Evolutionary conservation across 371 early-diverging fungal genomes (phyloP).

Genomic region (Mucor piriformis): DNA sequence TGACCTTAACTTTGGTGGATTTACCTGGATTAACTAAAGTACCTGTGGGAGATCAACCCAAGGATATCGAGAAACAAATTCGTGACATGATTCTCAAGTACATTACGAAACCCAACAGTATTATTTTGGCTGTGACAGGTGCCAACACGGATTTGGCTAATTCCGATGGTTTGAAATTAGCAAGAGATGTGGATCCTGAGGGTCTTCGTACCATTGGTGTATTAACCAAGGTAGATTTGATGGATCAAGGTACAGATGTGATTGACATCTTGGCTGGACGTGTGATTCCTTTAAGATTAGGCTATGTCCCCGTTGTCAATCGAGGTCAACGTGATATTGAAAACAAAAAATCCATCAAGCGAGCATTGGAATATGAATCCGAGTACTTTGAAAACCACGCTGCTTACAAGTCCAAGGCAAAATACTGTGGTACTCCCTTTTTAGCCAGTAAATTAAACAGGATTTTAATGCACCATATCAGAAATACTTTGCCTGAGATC

Average conservation of each 20-base stretch:
- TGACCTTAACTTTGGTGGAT: conserved; percentile 98
- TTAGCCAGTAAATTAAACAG: conserved; percentile 94
- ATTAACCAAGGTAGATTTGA: conserved; percentile 98
- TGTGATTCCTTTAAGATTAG: conserved; percentile 93
- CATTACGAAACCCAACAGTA: conserved; percentile 92
- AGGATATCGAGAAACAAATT: conserved; percentile 97
- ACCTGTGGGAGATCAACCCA: conserved; percentile 98
- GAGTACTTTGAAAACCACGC: conserved; percentile 93
- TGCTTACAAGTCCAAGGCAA: conserved; percentile 92
- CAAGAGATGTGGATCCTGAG: conserved; percentile 97
- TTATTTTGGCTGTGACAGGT: conserved; percentile 97
- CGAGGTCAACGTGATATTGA: conserved; percentile 97
- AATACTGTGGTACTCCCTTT: conserved; percentile 98
- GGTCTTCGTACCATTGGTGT: conserved; percentile 98
- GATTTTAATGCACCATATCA: conserved; percentile 98
- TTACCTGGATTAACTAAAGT: conserved; percentile 98
- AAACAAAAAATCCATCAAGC: conserved; percentile 82
- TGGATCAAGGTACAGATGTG: conserved; percentile 99
- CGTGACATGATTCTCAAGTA: conserved; percentile 96
- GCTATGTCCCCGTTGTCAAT: conserved; percentile 95
- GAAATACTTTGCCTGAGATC: conserved; percentile 95
- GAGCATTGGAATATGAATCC: conserved; percentile 89
- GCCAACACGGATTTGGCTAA: conserved; percentile 99
- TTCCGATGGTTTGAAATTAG: conserved; percentile 96
- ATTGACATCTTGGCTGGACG: conserved; percentile 98